A percentile compares a stretch with the other conserved stretches of the same genome.
phyloP scores from a whole-genome alignment of 371 early-diverging fungal genomes.

The Polyrhizophydium stewartii region DNA sequence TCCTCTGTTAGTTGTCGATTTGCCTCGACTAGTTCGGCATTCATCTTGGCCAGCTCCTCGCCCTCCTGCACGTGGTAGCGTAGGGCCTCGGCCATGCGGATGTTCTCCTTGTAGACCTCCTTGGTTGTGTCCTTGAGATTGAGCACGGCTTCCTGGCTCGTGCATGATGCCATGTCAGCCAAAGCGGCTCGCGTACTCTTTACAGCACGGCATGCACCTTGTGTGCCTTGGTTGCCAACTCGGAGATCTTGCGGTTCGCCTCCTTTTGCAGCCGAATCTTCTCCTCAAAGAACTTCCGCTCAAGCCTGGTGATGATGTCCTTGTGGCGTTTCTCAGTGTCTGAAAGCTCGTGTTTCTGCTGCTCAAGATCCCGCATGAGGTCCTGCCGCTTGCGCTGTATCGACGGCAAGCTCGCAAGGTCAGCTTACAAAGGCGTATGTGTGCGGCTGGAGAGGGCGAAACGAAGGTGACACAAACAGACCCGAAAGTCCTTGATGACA shows the following conservation, averaged over 20 bases:
- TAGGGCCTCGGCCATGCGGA: slow-evolving; percentile 47
- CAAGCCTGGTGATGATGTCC: slow-evolving; percentile 42
- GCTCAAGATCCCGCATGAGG: slow-evolving; percentile 44
- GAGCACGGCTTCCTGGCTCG: slow-evolving; percentile 39
- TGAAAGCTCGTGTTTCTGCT: slow-evolving; percentile 36
- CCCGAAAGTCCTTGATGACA: slow-evolving; percentile 53
- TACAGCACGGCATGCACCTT: slow-evolving; percentile 14
- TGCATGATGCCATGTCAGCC: not conserved
- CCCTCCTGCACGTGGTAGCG: slow-evolving; percentile 44
- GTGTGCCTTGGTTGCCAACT: slow-evolving; percentile 51
- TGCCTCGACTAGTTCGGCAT: slow-evolving; percentile 17
- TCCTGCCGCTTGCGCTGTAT: slow-evolving; percentile 46
- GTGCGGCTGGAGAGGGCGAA: not conserved
- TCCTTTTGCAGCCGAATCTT: slow-evolving; percentile 52
- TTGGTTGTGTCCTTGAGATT: slow-evolving; percentile 48
- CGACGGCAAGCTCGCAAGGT: too few species aligned
- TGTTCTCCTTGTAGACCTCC: slow-evolving; percentile 51
- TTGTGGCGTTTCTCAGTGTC: slow-evolving; percentile 48
- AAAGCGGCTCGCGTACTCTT: not conserved
- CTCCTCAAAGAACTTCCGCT: slow-evolving; percentile 49
- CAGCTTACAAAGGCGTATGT: not conserved
- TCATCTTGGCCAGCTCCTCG: slow-evolving; percentile 39
- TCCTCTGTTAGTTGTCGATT: slow-evolving; percentile 43
- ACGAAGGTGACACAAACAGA: slow-evolving; percentile 12
- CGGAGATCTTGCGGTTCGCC: slow-evolving; percentile 44